Evolutionary conservation across 1,139 yeast species (phyloP).

Genomic region (Hyphopichia wangnamkhiaoensis): DNA sequence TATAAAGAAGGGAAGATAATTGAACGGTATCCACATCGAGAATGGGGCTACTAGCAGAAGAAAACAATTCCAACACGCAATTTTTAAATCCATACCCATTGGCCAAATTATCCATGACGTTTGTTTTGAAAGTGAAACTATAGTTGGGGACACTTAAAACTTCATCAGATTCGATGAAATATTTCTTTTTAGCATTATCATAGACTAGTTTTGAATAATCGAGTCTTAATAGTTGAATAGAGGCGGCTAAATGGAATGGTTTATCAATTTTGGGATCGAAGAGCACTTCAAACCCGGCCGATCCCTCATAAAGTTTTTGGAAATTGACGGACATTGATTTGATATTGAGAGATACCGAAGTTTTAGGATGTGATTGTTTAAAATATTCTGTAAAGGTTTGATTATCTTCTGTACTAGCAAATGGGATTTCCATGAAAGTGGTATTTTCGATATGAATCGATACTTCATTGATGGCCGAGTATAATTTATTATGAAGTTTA

Average conservation of each 20-base stretch:
- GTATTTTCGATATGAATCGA: slow-evolving; percentile 36
- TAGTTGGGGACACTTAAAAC: slow-evolving; percentile 54
- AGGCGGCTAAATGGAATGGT: slow-evolving; percentile 53
- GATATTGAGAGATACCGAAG: slow-evolving; percentile 28
- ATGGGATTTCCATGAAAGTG: slow-evolving; percentile 35
- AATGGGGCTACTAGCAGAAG: slow-evolving; percentile 51
- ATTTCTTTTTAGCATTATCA: slow-evolving; percentile 13
- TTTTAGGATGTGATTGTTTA: slow-evolving; percentile 20
- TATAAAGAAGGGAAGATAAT: slow-evolving; percentile 42
- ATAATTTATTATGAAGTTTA: slow-evolving; percentile 15
- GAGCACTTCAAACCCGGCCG: slow-evolving; percentile 63
- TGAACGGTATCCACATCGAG: slow-evolving; percentile 50
- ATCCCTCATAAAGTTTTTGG: slow-evolving; percentile 30
- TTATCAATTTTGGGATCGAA: slow-evolving; percentile 49
- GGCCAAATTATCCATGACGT: slow-evolving; percentile 42
- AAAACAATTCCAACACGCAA: slow-evolving; percentile 38
- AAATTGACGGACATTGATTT: slow-evolving; percentile 36
- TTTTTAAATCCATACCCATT: slow-evolving; percentile 37
- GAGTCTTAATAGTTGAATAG: slow-evolving; percentile 44
- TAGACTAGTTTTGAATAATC: slow-evolving; percentile 21
- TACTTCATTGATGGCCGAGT: slow-evolving; percentile 18
- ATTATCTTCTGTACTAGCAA: slow-evolving; percentile 29
- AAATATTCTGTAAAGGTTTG: slow-evolving; percentile 31
- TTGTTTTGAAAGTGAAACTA: slow-evolving; percentile 56
- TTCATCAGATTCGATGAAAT: slow-evolving; percentile 31